Base-by-base conservation (phyloP, 495 filamentous ascomycete species). In the Jackrogersella multiformis region DNA sequence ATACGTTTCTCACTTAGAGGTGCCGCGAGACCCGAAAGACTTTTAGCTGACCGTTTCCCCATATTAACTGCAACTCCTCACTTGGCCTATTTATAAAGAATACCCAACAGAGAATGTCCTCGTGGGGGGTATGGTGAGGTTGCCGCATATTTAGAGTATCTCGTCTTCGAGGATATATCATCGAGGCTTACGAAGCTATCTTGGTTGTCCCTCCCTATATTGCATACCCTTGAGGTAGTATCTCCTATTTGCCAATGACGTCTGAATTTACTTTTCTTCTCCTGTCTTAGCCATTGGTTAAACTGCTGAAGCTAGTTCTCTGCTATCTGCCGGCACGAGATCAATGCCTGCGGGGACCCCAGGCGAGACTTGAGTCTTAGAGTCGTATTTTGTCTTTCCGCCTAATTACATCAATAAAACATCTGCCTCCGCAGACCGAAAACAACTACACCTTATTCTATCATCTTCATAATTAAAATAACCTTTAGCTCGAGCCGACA, bases 401-500 rank as follows among this genome's bases (percentile, higher is more conserved):
- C 69, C 69, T 69, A 72, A 72, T 69, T 72, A 70, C 56, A 72
- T 68, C 64, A 74, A 72, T 72, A 60, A 67, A 64, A 45, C 10
- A 36, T 41, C 53, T 42, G 8, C 59, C 55, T 66, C 56, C 72
- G 69, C 42, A 66, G 56, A 61, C 52, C 42, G 42, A 64, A 54
- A 67, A 72, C 54, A 64, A 62, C 56, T 56, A 52, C 48, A 20
- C 30, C 66, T 44, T 52, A 68, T 56, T 66, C 13, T 60, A 36
- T 55, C 63, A 45, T 62, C 10, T 23, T 41, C 30, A 21, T 58
- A 55, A 70, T 45, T 20, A 46, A 18, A 51, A 34, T 46, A 6
- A 30, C 36, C 56, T 66, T 61, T 66, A 62, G 28, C 61, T 53
- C 5, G 26, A 26, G 23, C 9, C 23, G 39, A 57, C 57, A 42